Conservation (phyloP, 2,329 filamentous ascomycete genomes). For the Fusarium sp. region DNA sequence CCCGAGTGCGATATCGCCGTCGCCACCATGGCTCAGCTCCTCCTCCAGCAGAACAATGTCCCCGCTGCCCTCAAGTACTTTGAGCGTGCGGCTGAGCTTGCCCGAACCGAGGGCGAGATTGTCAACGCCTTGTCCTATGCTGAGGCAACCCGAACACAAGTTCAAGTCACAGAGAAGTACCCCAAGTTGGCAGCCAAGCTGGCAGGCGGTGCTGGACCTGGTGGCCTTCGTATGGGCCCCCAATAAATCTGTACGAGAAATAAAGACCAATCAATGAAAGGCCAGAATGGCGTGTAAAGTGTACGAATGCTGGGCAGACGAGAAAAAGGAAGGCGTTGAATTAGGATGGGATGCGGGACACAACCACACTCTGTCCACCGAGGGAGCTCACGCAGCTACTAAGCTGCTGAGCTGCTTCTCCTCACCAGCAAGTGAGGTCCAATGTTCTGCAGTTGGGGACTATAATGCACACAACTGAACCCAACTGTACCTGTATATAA, state of each 20-base stretch:
- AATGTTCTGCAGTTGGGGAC: conserved; percentile 44
- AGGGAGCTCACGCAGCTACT: conserved; percentile 30
- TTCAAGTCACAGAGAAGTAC: conserved; percentile 90
- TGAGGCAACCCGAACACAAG: conserved; percentile 94
- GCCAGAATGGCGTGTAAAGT: conserved; percentile 42
- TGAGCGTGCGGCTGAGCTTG: conserved; percentile 93
- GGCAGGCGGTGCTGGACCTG: conserved; percentile 51
- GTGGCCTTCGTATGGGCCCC: conserved; percentile 52
- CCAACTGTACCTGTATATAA: conserved; percentile 47
- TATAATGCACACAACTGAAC: conserved; percentile 45
- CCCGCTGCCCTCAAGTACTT: conserved; percentile 96
- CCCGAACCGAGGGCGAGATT: conserved; percentile 93
- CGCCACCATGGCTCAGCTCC: conserved; percentile 96
- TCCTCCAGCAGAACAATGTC: conserved; percentile 97
- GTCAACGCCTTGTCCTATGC: conserved; percentile 97
- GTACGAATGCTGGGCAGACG: conserved; percentile 43
- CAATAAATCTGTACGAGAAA: conserved; percentile 43
- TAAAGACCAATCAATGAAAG: conserved; percentile 29
- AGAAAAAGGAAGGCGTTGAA: conserved; percentile 36
- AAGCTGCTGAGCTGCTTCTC: conserved; percentile 25
- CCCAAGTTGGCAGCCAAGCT: conserved; percentile 81
- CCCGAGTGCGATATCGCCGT: conserved; percentile 99
- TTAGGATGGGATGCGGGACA: conserved; percentile 28
- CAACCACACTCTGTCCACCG: conserved; percentile 21
- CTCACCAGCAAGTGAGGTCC: conserved; percentile 40